Evolutionary conservation across 2,329 filamentous ascomycete genomes (phyloP).

Genomic region (Claviceps fusiformis): DNA sequence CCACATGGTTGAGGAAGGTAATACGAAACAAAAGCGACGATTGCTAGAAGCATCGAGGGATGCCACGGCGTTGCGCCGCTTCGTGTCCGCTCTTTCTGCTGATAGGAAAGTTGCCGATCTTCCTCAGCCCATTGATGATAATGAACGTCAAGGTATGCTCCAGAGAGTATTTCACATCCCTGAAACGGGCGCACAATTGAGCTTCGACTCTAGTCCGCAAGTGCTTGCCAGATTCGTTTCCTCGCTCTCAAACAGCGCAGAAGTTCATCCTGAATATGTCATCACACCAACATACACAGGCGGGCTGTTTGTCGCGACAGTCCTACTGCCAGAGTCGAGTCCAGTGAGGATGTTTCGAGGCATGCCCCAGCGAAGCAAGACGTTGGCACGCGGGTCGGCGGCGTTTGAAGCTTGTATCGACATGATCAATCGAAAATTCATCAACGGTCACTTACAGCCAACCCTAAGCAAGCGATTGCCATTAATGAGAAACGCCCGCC

Average conservation of each 20-base stretch:
- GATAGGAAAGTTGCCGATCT: constrained; percentile 43
- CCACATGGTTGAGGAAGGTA: constrained; percentile 67
- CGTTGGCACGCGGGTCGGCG: constrained; percentile 72
- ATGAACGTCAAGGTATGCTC: constrained; percentile 10
- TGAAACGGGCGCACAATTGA: constrained; percentile 63
- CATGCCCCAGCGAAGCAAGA: constrained; percentile 51
- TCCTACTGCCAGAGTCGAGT: constrained; percentile 62
- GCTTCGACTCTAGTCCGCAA: constrained; percentile 58
- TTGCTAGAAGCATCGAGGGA: constrained; percentile 46
- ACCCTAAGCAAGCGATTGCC: constrained; percentile 59
- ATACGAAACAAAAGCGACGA: constrained; percentile 43
- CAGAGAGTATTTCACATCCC: constrained; percentile 46
- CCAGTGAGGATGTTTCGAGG: constrained; percentile 58
- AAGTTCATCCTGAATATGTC: constrained; percentile 43
- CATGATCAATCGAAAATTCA: constrained; percentile 49
- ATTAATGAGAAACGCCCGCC: constrained; percentile 70
- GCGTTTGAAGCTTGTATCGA: constrained; percentile 71
- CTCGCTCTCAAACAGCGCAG: constrained; percentile 32
- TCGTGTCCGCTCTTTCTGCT: constrained; percentile 61
- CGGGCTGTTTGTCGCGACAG: constrained; percentile 58
- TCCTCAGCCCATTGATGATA: constrained; percentile 7
- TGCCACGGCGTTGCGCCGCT: constrained; percentile 53
- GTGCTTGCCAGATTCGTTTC: constrained; percentile 63
- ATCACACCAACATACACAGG: constrained; percentile 33
- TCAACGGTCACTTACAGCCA: constrained; percentile 65